These are phyloP conservation scores for Leccinum disarticulatum DNA, from an alignment of 768 basidiomycete genomes.

Conservation along the genomic window DNA sequence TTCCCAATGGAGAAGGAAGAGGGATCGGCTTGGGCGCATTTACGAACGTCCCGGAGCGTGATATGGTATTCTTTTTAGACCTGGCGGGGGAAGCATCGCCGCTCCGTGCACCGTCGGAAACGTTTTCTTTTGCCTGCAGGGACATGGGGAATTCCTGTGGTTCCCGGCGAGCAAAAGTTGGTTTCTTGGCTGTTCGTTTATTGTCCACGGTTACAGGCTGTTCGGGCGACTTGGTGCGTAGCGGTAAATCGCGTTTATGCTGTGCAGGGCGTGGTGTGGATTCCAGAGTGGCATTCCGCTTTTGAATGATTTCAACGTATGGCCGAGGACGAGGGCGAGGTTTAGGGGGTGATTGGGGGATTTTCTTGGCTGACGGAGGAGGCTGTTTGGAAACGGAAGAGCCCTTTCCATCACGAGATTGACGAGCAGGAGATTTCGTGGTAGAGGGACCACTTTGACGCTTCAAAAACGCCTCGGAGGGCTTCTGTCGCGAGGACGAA, in stretches of 20 bases:
- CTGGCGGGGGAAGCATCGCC: conserved; percentile 12
- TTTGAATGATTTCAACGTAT: conserved; percentile 4
- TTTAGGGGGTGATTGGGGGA: not conserved
- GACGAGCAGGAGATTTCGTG: not conserved
- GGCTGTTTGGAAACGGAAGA: conserved; percentile 8
- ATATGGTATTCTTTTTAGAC: conserved; percentile 10
- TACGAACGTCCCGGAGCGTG: conserved; percentile 8
- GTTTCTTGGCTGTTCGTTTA: conserved; percentile 13
- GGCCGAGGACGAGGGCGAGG: conserved; percentile 21
- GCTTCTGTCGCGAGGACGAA: conserved; percentile 1
- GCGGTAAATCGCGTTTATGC: conserved; percentile 4
- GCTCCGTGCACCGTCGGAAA: conserved; percentile 12
- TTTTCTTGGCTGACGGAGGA: not conserved
- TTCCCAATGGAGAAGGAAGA: conserved; percentile 23
- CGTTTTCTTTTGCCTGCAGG: conserved; percentile 23
- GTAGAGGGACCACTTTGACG: conserved; percentile 1
- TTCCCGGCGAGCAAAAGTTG: conserved; percentile 2
- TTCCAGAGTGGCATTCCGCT: conserved; percentile 14
- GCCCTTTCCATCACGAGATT: not conserved
- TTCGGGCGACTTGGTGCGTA: conserved; percentile 11
- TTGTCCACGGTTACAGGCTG: not conserved
- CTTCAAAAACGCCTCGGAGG: conserved; percentile 1
- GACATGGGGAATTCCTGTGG: conserved; percentile 28
- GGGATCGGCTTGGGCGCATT: conserved; percentile 8
- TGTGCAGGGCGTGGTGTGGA: conserved; percentile 15